phyloP scores from a whole-genome alignment of 2,329 filamentous ascomycete species.

The Tolypocladium amazonense region DNA sequence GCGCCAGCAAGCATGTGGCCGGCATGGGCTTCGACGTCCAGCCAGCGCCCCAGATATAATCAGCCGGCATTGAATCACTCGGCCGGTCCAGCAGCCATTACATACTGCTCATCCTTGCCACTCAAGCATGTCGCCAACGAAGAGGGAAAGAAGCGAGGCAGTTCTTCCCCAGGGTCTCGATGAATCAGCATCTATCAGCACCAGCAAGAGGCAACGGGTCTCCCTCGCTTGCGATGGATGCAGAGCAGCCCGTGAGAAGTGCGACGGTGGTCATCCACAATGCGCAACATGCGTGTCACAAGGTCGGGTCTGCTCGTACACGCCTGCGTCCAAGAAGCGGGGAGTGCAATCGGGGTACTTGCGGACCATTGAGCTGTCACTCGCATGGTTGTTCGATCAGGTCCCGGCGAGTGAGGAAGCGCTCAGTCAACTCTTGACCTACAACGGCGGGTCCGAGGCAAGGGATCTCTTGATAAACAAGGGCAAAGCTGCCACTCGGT shows the following conservation, averaged over 20 bases:
- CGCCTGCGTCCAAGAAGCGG: constrained; percentile 62
- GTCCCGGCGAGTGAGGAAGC: constrained; percentile 48
- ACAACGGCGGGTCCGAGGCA: constrained; percentile 29
- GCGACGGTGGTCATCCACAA: constrained; percentile 55
- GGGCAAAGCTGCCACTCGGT: constrained; percentile 40
- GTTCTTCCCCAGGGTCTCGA: neutral
- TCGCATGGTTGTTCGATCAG: constrained; percentile 56
- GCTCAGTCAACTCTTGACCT: constrained; percentile 42
- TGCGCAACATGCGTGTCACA: constrained; percentile 58
- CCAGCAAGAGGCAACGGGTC: constrained; percentile 50
- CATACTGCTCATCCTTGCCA: neutral
- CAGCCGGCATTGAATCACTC: neutral
- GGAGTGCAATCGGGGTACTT: constrained; percentile 76
- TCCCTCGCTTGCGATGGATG: constrained; percentile 62
- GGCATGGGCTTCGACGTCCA: neutral
- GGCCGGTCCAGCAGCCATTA: neutral
- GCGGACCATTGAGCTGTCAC: constrained; percentile 57
- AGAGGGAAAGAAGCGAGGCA: constrained; percentile 12
- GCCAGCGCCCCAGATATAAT: neutral
- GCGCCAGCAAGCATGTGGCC: neutral
- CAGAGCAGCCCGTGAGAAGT: constrained; percentile 58
- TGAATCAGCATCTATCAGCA: constrained; percentile 2
- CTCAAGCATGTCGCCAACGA: constrained; percentile 28
- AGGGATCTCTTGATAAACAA: constrained; percentile 36
- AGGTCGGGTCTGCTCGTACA: constrained; percentile 58